These are phyloP conservation scores for Pouteria glomerata DNA, from an alignment of 148 eudicot species.

Conservation along the genomic window DNA sequence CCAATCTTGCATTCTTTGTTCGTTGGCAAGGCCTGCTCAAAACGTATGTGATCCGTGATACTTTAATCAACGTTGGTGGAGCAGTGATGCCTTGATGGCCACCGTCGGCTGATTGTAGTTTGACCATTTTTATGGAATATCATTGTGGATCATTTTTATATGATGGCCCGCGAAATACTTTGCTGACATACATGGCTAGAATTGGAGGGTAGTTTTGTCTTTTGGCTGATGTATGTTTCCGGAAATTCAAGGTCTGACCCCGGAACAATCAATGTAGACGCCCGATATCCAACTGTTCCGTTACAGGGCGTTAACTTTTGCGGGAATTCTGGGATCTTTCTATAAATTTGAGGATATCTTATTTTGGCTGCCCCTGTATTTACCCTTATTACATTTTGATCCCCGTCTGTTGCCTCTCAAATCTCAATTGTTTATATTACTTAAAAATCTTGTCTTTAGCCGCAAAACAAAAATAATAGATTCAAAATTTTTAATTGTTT, in stretches of 20 bases:
- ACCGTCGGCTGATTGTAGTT: not conserved
- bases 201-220: slow-evolving; percentile 6
- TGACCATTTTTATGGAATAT: not conserved
- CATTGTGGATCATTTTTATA: not conserved
- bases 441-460: too few relatives aligned
- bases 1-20: not conserved
- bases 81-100: slow-evolving; percentile 6
- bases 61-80: not conserved
- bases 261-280: not conserved
- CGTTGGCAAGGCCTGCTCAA: not conserved
- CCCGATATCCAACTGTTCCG: not conserved
- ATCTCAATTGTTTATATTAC: too few relatives aligned
- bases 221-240: not conserved
- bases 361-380: not conserved
- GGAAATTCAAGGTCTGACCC: not conserved
- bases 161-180: not conserved
- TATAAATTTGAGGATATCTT: not conserved
- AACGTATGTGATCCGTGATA: not conserved
- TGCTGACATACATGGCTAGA: too few relatives aligned
- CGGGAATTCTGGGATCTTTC: slow-evolving; percentile 16
- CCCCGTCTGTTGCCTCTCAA: not conserved
- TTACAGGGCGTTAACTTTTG: slow-evolving; percentile 10
- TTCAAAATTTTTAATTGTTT: too few relatives aligned
- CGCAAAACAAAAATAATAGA: too few relatives aligned
- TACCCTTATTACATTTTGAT: not conserved